Percentiles rank a stretch among this genome's conserved stretches.
phyloP scores from a whole-genome alignment of 305 asterid genomes.

The Striga hermonthica region DNA sequence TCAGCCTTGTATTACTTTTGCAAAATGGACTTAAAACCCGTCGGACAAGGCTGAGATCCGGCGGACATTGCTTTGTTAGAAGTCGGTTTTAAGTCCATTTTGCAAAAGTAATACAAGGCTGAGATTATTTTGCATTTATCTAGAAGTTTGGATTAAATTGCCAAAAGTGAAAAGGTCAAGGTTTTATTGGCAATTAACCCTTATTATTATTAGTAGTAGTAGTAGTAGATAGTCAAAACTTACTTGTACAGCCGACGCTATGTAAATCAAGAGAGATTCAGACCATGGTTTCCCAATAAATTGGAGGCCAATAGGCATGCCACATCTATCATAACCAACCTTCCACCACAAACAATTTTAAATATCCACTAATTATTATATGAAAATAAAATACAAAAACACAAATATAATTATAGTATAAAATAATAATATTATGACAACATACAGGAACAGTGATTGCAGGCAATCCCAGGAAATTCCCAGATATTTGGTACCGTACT shows the following conservation, averaged over 20 bases:
- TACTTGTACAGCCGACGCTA: slow-evolving; percentile 75
- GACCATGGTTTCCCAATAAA: slow-evolving; percentile 94
- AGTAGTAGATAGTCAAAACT: slow-evolving; percentile 15
- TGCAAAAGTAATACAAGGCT: too few species aligned
- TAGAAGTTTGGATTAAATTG: too few species aligned
- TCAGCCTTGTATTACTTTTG: too few species aligned
- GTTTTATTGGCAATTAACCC: too few species aligned
- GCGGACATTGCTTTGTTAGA: too few species aligned
- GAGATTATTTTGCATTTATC: too few species aligned
- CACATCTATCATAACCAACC: slow-evolving; percentile 75
- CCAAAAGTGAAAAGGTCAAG: too few species aligned
- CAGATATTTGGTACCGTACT: slow-evolving; percentile 77
- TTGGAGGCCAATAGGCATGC: slow-evolving; percentile 87
- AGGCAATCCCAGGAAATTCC: slow-evolving; percentile 91
- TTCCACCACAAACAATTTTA: slow-evolving; percentile 16
- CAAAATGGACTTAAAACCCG: too few species aligned
- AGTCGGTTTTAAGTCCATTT: too few species aligned
- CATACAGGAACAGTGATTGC: slow-evolving; percentile 89
- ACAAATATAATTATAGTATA: not conserved
- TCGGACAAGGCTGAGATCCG: too few species aligned
- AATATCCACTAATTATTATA: not conserved
- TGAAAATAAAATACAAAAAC: not conserved
- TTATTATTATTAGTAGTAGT: not conserved
- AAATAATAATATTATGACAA: not conserved
- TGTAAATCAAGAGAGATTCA: slow-evolving; percentile 62